Conservation (phyloP, 1,139 yeast genomes). For the Pichia sp. region DNA sequence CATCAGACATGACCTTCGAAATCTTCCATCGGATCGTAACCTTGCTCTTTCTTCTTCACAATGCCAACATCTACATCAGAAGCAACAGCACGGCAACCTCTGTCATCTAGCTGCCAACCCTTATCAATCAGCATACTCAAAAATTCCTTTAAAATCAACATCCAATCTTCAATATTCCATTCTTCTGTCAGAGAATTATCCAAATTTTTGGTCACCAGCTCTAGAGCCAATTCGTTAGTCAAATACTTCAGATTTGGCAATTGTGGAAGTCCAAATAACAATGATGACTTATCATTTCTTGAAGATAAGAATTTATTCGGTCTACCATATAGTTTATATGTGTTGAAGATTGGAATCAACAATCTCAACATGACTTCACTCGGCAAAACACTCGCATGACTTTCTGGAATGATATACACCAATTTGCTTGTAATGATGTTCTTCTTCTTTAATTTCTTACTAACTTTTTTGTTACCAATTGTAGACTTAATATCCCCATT, state of each 20-base stretch:
- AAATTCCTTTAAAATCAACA: slow-evolving; percentile 31
- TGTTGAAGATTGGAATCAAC: slow-evolving; percentile 44
- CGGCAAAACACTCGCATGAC: slow-evolving; percentile 50
- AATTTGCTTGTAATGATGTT: slow-evolving; percentile 33
- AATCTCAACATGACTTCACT: slow-evolving; percentile 50
- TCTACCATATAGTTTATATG: slow-evolving; percentile 48
- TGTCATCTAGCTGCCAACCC: slow-evolving; percentile 18
- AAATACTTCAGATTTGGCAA: slow-evolving; percentile 47
- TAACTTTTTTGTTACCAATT: slow-evolving; percentile 13
- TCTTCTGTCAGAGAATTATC: slow-evolving; percentile 26
- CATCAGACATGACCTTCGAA: too few species aligned
- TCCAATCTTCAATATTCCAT: slow-evolving; percentile 38
- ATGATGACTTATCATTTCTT: slow-evolving; percentile 35
- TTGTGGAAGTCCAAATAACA: slow-evolving; percentile 49
- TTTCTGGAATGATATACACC: slow-evolving; percentile 39
- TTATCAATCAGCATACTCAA: slow-evolving; percentile 22
- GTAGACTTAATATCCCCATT: slow-evolving; percentile 15
- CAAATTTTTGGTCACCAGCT: slow-evolving; percentile 29
- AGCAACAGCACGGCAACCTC: too few species aligned
- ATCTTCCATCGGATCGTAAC: too few species aligned
- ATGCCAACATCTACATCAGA: too few species aligned
- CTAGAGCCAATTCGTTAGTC: slow-evolving; percentile 32
- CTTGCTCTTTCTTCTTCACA: too few species aligned
- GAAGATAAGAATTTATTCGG: slow-evolving; percentile 42
- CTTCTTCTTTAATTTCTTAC: slow-evolving; percentile 22